Evolutionary conservation across 352 stramenopile genomes (phyloP), one percentile per base, ranked within the genome.

Genomic region (Phytophthora tubulina): DNA sequence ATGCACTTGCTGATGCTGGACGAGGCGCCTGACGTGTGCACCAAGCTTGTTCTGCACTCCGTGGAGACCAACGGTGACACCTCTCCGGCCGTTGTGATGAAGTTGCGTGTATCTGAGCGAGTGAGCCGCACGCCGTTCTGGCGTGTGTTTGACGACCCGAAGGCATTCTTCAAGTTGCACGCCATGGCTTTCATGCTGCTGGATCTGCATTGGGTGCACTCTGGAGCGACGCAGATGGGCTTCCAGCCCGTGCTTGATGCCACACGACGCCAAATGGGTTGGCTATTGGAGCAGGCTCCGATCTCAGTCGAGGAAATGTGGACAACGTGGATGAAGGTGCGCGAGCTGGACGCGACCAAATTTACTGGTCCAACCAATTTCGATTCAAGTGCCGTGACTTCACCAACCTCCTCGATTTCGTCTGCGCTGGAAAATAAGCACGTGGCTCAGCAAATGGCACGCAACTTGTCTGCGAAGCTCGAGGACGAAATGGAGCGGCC

Each of bases 131-230:
- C 88, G 35, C 88, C 88, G 6, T 94, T 96, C 70, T 96, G 87
- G 88, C 75, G 81, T 46, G 81, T 96, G 15, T 90, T 96, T 64
- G 86, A 94, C 60, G 85, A 94, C 58, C 50, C 64, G 4, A 65
- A 83, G 51, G 85, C 86, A 36, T 90, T 96, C 32, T 82, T 79
- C 46, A 90, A 94, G 78, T 72, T 95, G 33, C 86, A 93, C 35
- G 76, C 82, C n/a, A 94, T 95, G 88, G 84, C 88, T 36, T 95
- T 95, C 69, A 94, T 93, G 88, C 73, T 94, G 57, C 74, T 95
- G 39, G 86, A 95, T 51, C 63, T 95, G 44, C 86, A 95, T 67
- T 94, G 85, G 86, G 71, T 94, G 39, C 85, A 91, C 70, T 92
- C 86, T 4, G 88, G 86, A 13, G 86, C 86, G 13, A 94, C 86